Base-by-base conservation (phyloP, 306 rosid species). In the Vigna hirtella region DNA sequence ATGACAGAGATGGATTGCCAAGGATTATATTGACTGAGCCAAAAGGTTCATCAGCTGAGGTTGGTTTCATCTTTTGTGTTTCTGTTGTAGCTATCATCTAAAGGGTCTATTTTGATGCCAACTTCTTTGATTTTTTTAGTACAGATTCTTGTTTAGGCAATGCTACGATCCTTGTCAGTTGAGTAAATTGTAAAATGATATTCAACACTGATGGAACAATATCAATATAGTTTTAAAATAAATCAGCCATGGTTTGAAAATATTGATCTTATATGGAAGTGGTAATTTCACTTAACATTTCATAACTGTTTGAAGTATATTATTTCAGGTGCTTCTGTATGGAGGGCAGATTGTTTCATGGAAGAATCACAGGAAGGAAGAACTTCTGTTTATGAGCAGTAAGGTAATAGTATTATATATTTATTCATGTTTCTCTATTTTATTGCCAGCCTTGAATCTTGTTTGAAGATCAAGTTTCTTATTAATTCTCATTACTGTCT, bases 261-360 rank as follows among this genome's bases (percentile, higher is more conserved):
- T 30, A 47, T 61, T 61, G 48, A 62, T 75, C 48, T 70, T 45
- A 20, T 63, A 48, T 63, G 73, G 28, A 71, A 30, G 43, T 0
- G 62, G 50, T 15, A 38, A 56, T 66, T 57, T 82, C 74, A 52
- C 13, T 28, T 14, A 11, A 4, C 61, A 72, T 47, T 66, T 43
- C 26, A 48, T 66, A 83, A 20, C 34, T 36, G 73, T 45, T 71
- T 63, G 36, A 55, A 70, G 30, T 14, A 42, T 52, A 66, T 87
- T 76, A 64, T 84, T 80, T 84, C 88, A 91, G 97, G 94, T 91
- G 76, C 87, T 88, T 65, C 89, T 91, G 12, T 84, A 90, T 65
- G 97, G 97, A 55, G 97, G 91, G 18, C 94, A 88, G 77, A 84
- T 91, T 50, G 84, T 90, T 63, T 90, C 97, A 5, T 91, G 97